These are phyloP conservation scores for Microstroma glucosiphilum DNA, from an alignment of 1,284 basidiomycete species.

Conservation along the genomic window DNA sequence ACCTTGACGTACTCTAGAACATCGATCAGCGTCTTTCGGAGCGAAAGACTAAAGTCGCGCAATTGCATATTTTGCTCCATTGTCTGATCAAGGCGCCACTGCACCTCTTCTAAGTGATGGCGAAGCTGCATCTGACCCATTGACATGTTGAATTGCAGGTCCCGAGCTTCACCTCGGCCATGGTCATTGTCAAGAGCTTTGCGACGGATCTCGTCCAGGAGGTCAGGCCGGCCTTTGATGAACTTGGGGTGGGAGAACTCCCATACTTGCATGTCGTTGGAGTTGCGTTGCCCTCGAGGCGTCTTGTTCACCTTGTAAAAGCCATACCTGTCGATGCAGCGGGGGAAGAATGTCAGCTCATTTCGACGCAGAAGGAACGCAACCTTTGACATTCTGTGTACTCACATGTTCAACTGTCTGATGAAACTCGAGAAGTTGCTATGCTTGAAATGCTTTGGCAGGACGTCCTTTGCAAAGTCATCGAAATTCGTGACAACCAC, in stretches of 20 bases:
- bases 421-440: conserved; percentile 79
- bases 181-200: conserved; percentile 58
- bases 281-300: conserved; percentile 68
- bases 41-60: conserved; percentile 24
- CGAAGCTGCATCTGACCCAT: conserved; percentile 40
- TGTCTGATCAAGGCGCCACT: conserved; percentile 34
- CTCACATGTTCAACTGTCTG: conserved; percentile 73
- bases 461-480: conserved; percentile 47
- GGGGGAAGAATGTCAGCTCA: too few relatives aligned
- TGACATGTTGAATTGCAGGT: conserved; percentile 39
- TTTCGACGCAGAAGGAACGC: too few relatives aligned
- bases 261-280: conserved; percentile 73
- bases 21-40: conserved; percentile 26
- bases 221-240: conserved; percentile 68
- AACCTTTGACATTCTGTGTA: too few relatives aligned
- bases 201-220: conserved; percentile 76
- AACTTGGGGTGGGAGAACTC: conserved; percentile 84
- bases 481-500: conserved; percentile 46
- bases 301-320: conserved; percentile 59
- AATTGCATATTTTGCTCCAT: conserved; percentile 34
- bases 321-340: conserved; percentile 22
- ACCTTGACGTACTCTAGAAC: conserved; percentile 34
- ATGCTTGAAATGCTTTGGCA: conserved; percentile 52
- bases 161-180: conserved; percentile 34
- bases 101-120: conserved; percentile 38